Base-by-base conservation (phyloP, 345 rosid species). In the Gossypium thurberi region DNA sequence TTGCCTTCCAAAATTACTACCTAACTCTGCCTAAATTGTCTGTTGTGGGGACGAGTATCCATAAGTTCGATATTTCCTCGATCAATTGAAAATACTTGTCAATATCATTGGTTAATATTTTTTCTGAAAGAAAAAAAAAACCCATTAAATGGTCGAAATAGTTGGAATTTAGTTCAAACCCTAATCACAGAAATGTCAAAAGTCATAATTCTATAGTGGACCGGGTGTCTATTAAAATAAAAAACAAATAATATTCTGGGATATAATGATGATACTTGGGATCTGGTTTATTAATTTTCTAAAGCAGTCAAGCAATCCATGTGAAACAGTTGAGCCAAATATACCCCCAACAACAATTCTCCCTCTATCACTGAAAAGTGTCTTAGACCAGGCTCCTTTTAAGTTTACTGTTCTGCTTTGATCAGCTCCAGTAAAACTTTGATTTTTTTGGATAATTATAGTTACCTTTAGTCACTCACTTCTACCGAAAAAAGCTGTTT, bases 361-460 rank as follows among this genome's bases (percentile, higher is more conserved):
- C 52, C 28, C 25, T 23, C 3, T 4, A 11, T 70, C 74, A 37
- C 65, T 43, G 53, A 40, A 70, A 71, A 57, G 65, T 12, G 52
- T 40, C 33, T 21, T 71, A 10, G 20, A 46, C 73, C 33, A 70
- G n/a, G 33, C 59, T 47, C 52, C 68, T 74, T 33, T 67, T 60
- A 21, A 65, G 17, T 47, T 51, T 37, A 76, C 61, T 69, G 51
- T 69, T 58, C 69, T 42, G 33, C 65, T 69, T 81, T 82, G 75
- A 75, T 77, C 83, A 66, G 61, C 75, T 59, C 13, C 50, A 55
- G 56, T 25, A 15, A 47, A 62, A 64, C 42, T 62, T 61, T 73
- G 46, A 73, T 48, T 56, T 73, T 73, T 73, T 51, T 7, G 44
- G 75, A 72, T 59, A 59, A 46, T 60, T 59, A 23, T 61, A 65